Conservation (phyloP, 2,329 filamentous ascomycete species). For the Purpureocillium takamizusanense region DNA sequence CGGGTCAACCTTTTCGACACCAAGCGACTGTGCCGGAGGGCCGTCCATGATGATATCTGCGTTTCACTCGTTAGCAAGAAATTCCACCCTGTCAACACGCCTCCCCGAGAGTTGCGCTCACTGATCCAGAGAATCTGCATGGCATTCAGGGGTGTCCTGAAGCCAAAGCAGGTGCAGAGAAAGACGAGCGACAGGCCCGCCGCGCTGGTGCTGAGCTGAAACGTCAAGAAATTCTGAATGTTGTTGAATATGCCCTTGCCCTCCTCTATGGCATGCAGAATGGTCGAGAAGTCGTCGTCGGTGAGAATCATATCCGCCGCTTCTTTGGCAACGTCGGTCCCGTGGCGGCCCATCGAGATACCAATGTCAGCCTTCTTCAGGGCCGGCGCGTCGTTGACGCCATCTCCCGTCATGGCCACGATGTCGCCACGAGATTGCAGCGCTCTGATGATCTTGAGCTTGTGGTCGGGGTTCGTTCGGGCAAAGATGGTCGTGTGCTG, state of each 20-base stretch:
- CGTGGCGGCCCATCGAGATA: constrained; percentile 90
- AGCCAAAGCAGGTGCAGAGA: constrained; percentile 83
- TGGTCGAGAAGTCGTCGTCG: constrained; percentile 84
- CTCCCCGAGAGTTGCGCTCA: constrained; percentile 38
- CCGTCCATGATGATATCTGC: constrained; percentile 99
- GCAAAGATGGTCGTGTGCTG: constrained; percentile 89
- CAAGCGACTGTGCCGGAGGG: constrained; percentile 90
- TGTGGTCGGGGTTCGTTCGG: constrained; percentile 92
- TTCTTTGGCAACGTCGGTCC: constrained; percentile 95
- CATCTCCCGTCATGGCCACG: constrained; percentile 97
- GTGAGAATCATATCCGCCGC: constrained; percentile 90
- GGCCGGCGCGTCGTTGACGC: constrained; percentile 94
- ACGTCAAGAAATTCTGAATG: constrained; percentile 98
- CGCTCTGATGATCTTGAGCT: constrained; percentile 90
- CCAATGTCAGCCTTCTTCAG: constrained; percentile 97
- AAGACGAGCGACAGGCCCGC: constrained; percentile 87
- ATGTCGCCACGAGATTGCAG: constrained; percentile 90
- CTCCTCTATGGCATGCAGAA: constrained; percentile 92
- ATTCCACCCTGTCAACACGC: background rate
- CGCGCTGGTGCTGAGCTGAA: constrained; percentile 94
- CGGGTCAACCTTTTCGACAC: constrained; percentile 89
- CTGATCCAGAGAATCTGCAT: constrained; percentile 99
- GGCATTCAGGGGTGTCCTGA: constrained; percentile 91
- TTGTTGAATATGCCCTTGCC: constrained; percentile 99
- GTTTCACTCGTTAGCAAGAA: constrained; percentile 5